Evolutionary conservation across 768 basidiomycete genomes (phyloP), one percentile per base, ranked within the genome.

Genomic region (Polyporus arcularius): DNA sequence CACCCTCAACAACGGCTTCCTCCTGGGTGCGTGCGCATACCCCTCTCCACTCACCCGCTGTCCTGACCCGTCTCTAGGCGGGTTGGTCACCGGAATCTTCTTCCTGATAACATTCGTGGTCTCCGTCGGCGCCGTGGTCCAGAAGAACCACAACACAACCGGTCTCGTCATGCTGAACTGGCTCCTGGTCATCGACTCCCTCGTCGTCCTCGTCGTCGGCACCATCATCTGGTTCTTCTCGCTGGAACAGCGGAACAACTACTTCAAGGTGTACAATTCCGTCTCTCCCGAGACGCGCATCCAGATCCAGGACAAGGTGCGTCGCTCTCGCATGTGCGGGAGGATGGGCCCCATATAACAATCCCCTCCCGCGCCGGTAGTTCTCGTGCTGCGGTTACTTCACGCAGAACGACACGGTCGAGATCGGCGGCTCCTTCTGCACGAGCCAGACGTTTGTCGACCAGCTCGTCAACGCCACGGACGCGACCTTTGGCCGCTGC

Each of bases 341-440:
- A 26, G 14, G 18, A 7, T 32, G 21, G 26, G 11, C n/a, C 15
- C 18, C 15, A 18, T 38, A 11, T 43, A 42, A 39, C n/a, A 10
- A 46, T 16, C 31, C 21, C n/a, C 50, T 53, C 48, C 46, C 35
- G 35, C 35, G 7, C 35, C 6, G 11, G 14, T 58, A 95, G 93
- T 79, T 93, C 66, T 72, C 75, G 57, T 96, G 94, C 76, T 96
- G 94, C 67, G 94, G 94, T 16, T 96, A 94, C 73, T 90, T 90
- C 70, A 63, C 63, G 10, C 57, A 60, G 16, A 84, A 83, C 63
- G 83, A 84, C 21, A 83, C 83, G 3, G 80, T 81, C 38, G 84
- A 81, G 61, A 76, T 87, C 50, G 87, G 88, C 39, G 71, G 57
- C 4, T 46, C 43, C 26, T 87, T 87, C 71, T 92, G 90, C 73